Conservation (phyloP, 2,329 filamentous ascomycete genomes). For the Acephala macrosclerotiorum region DNA sequence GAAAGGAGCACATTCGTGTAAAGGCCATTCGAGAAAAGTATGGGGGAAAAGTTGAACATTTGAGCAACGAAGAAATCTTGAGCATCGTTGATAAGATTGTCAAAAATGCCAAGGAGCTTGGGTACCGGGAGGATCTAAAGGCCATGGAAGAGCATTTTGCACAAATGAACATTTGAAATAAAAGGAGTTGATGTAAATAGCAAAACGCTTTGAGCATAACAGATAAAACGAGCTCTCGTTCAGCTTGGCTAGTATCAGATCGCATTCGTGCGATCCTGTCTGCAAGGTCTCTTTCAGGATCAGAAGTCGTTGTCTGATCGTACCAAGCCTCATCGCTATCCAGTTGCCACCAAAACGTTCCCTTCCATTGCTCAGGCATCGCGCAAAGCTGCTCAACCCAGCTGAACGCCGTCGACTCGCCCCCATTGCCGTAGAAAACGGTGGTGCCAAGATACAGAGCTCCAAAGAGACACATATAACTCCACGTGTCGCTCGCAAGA, state of each 20-base stretch:
- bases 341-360: conserved; percentile 4
- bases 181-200: too few species aligned
- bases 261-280: conserved; percentile 8
- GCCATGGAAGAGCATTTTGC: too few species aligned
- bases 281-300: conserved; percentile 11
- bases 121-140: too few species aligned
- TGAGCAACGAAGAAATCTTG: too few species aligned
- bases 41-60: too few species aligned
- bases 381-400: conserved; percentile 12
- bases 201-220: conserved; percentile 25
- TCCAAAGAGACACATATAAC: conserved; percentile 30
- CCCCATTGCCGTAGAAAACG: conserved; percentile 16
- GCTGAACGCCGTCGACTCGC: neutral
- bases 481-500: conserved; percentile 31
- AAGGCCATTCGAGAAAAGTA: too few species aligned
- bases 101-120: too few species aligned
- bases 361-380: conserved; percentile 24
- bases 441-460: conserved; percentile 26
- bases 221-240: conserved; percentile 19
- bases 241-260: conserved; percentile 20
- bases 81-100: too few species aligned
- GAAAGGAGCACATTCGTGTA: too few species aligned
- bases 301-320: conserved; percentile 18
- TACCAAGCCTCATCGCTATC: conserved; percentile 25
- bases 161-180: too few species aligned